These are phyloP conservation scores for Haematococcus lacustris DNA, from an alignment of 139 green algal species.

Conservation along the genomic window DNA sequence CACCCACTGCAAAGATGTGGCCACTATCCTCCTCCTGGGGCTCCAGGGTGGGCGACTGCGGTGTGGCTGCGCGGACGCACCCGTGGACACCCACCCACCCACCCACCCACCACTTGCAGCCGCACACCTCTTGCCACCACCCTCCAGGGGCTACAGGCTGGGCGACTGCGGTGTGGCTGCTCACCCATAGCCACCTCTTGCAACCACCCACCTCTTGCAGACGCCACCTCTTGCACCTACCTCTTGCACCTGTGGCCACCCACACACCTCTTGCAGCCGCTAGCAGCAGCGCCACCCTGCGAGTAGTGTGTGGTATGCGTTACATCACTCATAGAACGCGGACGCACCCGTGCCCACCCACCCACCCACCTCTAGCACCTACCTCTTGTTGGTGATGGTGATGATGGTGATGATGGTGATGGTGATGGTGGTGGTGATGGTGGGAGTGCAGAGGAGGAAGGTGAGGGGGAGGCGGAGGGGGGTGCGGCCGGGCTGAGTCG, in stretches of 20 bases:
- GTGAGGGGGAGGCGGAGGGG: background rate
- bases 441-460: background rate
- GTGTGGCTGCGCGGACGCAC: background rate
- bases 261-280: background rate
- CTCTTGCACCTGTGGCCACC: background rate
- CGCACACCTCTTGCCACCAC: background rate
- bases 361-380: background rate
- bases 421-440: background rate
- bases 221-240: no score
- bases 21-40: conserved; percentile 42
- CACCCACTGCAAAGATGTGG: conserved; percentile 36
- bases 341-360: background rate
- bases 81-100: no score
- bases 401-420: background rate
- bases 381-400: background rate
- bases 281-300: no score
- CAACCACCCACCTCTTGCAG: no score
- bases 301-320: background rate
- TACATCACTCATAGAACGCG: background rate
- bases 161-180: no score
- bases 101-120: no score
- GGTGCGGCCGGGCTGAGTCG: background rate
- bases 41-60: background rate
- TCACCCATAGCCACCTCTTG: no score
- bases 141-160: no score